These are phyloP conservation scores for Aspergillus fijiensis DNA, from an alignment of 2,329 filamentous ascomycete species.

Conservation along the genomic window DNA sequence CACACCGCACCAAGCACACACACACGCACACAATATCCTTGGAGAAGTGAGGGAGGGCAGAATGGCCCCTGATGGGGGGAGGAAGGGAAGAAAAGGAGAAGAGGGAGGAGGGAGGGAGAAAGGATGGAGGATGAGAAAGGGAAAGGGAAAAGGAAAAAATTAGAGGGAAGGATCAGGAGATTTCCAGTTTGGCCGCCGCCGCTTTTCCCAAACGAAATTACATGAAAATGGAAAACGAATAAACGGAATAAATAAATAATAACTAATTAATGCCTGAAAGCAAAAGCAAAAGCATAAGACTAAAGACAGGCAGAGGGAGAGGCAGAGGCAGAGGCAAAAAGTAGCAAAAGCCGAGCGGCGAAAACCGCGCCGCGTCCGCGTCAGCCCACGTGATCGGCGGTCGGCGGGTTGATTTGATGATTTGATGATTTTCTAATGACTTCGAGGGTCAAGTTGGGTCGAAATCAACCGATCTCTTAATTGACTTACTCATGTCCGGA, in stretches of 20 bases:
- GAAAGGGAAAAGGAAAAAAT: slow-evolving; percentile 4
- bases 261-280: not conserved
- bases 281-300: slow-evolving; percentile 2
- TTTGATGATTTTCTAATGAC: not conserved
- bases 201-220: no score
- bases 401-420: not conserved
- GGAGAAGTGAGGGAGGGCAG: not conserved
- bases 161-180: slow-evolving; percentile 3
- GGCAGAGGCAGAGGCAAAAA: not conserved
- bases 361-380: slow-evolving; percentile 12
- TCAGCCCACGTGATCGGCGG: slow-evolving; percentile 10
- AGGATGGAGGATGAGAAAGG: not conserved
- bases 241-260: not conserved
- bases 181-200: not conserved
- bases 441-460: not conserved
- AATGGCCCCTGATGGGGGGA: not conserved
- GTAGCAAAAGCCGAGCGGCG: not conserved
- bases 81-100: not conserved
- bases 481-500: no score
- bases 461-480: not conserved
- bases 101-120: not conserved
- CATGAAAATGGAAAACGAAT: not conserved
- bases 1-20: no score
- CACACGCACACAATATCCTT: no score
- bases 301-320: not conserved